Conservation (phyloP, 441 rosid species). For the Populus hybrid region DNA sequence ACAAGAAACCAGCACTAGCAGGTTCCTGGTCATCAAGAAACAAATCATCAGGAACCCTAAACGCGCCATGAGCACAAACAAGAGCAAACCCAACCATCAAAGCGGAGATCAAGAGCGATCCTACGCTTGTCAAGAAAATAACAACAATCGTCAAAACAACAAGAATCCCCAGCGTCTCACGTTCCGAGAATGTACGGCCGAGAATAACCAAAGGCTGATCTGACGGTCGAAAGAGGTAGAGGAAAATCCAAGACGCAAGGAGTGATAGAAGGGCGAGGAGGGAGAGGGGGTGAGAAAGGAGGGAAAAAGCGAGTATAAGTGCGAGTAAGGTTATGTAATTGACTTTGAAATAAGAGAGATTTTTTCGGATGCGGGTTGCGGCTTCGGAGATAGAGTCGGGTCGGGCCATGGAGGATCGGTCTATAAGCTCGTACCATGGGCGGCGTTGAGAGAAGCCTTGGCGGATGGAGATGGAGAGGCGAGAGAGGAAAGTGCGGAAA, state of each 20-base stretch:
- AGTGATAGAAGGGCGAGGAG: conserved; percentile 57
- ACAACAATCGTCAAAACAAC: conserved; percentile 57
- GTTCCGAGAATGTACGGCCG: conserved; percentile 63
- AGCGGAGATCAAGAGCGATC: conserved; percentile 13
- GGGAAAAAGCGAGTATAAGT: conserved; percentile 56
- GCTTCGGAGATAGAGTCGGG: conserved; percentile 65
- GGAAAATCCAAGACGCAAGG: conserved; percentile 58
- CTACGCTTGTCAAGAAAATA: conserved; percentile 69
- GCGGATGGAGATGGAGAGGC: conserved; percentile 52
- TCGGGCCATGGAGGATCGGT: conserved; percentile 50
- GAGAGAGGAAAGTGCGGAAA: conserved; percentile 54
- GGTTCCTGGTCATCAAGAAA: conserved; percentile 72
- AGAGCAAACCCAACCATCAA: conserved; percentile 59
- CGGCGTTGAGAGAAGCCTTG: conserved; percentile 60
- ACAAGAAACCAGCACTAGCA: conserved; percentile 46
- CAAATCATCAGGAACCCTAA: conserved; percentile 70
- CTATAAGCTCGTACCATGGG: too few species aligned
- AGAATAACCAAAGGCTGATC: conserved; percentile 55
- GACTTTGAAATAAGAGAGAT: conserved; percentile 59
- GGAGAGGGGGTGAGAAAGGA: conserved; percentile 58
- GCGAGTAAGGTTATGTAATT: conserved; percentile 58
- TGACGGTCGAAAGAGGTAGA: conserved; percentile 62
- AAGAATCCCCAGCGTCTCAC: conserved; percentile 56
- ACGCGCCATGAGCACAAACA: conserved; percentile 64
- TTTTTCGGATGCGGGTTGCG: conserved; percentile 62